These are phyloP conservation scores for Dactylellina parvicollis DNA, from an alignment of 2,329 filamentous ascomycete genomes.

Conservation along the genomic window DNA sequence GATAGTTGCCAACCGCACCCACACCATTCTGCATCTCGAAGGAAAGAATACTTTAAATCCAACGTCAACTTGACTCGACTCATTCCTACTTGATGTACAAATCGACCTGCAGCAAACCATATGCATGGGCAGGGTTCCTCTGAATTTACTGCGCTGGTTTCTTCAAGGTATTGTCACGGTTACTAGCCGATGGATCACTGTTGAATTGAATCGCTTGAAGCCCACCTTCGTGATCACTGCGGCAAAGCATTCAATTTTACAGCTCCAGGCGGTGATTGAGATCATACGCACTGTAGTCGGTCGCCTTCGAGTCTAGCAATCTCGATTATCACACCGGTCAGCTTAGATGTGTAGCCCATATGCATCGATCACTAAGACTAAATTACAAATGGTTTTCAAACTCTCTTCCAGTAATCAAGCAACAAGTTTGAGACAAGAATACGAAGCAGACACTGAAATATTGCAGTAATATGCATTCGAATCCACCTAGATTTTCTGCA, in stretches of 20 bases:
- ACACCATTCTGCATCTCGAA: slow-evolving; percentile 34
- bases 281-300: too few relatives aligned
- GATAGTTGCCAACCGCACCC: slow-evolving; percentile 25
- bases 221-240: background rate
- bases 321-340: too few relatives aligned
- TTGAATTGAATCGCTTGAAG: background rate
- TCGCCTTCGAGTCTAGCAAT: too few relatives aligned
- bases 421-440: slow-evolving; percentile 17
- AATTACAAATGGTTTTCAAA: background rate
- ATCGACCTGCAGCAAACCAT: slow-evolving; percentile 19
- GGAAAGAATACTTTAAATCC: slow-evolving; percentile 43
- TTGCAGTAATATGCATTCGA: slow-evolving; percentile 42
- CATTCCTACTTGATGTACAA: background rate
- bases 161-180: background rate
- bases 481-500: slow-evolving; percentile 14
- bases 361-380: too few relatives aligned
- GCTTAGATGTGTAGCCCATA: too few relatives aligned
- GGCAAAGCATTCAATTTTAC: background rate
- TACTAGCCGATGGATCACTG: slow-evolving; percentile 1
- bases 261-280: too few relatives aligned
- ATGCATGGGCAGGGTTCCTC: slow-evolving; percentile 31
- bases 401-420: background rate
- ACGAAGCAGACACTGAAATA: slow-evolving; percentile 25
- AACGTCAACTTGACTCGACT: slow-evolving; percentile 35
- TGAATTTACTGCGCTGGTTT: slow-evolving; percentile 6